Conservation (phyloP, 2,329 filamentous ascomycete species). For the Trichoderma semiorbis region DNA sequence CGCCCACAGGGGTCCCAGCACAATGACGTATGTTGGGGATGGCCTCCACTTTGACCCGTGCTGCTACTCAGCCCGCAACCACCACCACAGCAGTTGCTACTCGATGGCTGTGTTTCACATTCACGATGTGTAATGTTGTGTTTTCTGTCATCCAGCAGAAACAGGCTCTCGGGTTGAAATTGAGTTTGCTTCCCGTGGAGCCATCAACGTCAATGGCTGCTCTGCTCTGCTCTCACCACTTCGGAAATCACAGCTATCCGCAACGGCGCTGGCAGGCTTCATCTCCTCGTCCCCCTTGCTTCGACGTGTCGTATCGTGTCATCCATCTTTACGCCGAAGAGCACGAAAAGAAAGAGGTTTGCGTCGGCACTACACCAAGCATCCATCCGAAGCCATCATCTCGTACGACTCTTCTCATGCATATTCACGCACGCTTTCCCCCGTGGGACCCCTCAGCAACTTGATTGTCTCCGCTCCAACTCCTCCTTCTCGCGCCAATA, state of each 20-base stretch:
- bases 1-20: background rate
- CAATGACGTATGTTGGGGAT: conserved; percentile 15
- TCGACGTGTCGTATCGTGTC: background rate
- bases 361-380: conserved; percentile 4
- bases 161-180: background rate
- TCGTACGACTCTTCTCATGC: background rate
- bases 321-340: background rate
- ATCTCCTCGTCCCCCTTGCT: background rate
- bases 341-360: background rate
- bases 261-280: background rate
- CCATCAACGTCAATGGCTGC: conserved; percentile 17
- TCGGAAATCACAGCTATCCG: background rate
- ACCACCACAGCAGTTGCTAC: background rate
- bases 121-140: background rate
- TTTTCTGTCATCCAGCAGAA: background rate
- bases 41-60: background rate
- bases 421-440: background rate
- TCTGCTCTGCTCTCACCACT: too few species aligned
- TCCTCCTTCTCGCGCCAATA: background rate
- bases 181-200: background rate
- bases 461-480: conserved; percentile 5
- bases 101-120: background rate
- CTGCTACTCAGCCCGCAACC: too few species aligned
- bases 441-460: conserved; percentile 11
- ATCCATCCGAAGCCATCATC: background rate